These are phyloP conservation scores for Fusarium protoensiforme DNA, from an alignment of 2,329 filamentous ascomycete genomes.

Conservation along the genomic window DNA sequence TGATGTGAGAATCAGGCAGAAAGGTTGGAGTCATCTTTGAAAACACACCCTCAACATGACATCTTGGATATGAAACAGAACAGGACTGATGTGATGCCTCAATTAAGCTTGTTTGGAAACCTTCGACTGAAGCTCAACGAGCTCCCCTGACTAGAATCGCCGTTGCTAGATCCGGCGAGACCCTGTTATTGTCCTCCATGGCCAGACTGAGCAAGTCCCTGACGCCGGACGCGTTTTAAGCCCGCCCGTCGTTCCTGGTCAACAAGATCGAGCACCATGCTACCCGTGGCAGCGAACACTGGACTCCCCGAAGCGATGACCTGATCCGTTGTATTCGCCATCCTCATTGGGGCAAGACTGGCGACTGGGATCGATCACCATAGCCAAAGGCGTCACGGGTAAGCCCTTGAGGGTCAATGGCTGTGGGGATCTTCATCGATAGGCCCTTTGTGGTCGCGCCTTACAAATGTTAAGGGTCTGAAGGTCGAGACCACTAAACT, in stretches of 20 bases:
- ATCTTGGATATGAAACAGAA: not conserved
- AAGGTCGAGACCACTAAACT: not conserved
- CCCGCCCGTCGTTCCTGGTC: slow-evolving; percentile 1
- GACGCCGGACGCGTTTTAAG: not conserved
- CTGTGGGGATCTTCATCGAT: not conserved
- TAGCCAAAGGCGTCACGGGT: slow-evolving; percentile 17
- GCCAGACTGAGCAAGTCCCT: slow-evolving; percentile 11
- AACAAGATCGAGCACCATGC: not conserved
- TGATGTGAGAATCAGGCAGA: not conserved
- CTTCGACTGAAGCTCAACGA: not conserved
- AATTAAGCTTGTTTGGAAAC: not conserved
- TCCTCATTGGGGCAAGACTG: slow-evolving; percentile 2
- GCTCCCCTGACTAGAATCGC: not conserved
- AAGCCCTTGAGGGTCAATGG: not conserved
- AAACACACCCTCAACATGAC: not conserved
- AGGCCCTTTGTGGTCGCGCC: not conserved
- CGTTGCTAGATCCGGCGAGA: slow-evolving; percentile 23
- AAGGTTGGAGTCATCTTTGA: not conserved
- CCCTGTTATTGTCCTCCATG: not conserved
- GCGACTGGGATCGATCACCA: not conserved
- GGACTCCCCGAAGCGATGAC: not conserved
- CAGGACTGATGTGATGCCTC: not conserved
- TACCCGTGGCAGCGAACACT: slow-evolving; percentile 3
- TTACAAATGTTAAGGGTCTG: not conserved
- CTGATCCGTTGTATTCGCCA: not conserved